phyloP scores from a whole-genome alignment of 352 stramenopile species.

The Phytophthora citrophthora region DNA sequence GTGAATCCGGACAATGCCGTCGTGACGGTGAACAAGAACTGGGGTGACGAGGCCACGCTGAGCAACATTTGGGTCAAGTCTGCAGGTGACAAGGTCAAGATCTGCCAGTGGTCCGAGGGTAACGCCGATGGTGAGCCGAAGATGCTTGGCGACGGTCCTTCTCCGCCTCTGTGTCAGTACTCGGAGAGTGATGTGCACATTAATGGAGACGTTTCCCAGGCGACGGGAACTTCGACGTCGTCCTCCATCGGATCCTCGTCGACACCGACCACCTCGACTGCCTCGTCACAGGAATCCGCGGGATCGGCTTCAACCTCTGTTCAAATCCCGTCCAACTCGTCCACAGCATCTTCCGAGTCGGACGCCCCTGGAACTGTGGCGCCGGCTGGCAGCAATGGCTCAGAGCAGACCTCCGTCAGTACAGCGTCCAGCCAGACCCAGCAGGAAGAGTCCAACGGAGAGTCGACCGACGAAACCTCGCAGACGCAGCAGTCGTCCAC shows the following conservation, averaged over 20 bases:
- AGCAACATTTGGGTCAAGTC: conserved; percentile 25
- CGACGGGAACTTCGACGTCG: background rate
- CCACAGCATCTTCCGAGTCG: conserved; percentile 5
- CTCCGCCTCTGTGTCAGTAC: conserved; percentile 20
- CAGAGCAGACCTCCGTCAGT: conserved; percentile 15
- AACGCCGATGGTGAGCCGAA: conserved; percentile 24
- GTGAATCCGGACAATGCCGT: conserved; percentile 29
- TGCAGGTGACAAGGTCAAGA: conserved; percentile 10
- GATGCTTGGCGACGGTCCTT: conserved; percentile 37
- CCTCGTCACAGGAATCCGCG: conserved; percentile 1
- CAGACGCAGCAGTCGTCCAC: conserved; percentile 19
- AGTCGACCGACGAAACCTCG: conserved; percentile 6
- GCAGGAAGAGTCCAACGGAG: conserved; percentile 13
- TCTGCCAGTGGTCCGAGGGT: conserved; percentile 34
- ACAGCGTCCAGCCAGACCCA: conserved; percentile 2
- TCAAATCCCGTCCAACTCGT: conserved; percentile 12
- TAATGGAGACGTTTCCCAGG: conserved; percentile 1
- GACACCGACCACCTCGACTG: background rate
- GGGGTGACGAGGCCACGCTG: background rate
- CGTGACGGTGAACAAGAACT: conserved; percentile 46
- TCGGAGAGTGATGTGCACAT: conserved; percentile 11
- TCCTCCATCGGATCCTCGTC: background rate
- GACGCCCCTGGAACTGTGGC: conserved; percentile 13
- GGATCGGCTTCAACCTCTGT: conserved; percentile 4
- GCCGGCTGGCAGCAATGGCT: conserved; percentile 5